These are phyloP conservation scores for Acacia crassicarpa DNA, from an alignment of 306 rosid species.

Conservation along the genomic window DNA sequence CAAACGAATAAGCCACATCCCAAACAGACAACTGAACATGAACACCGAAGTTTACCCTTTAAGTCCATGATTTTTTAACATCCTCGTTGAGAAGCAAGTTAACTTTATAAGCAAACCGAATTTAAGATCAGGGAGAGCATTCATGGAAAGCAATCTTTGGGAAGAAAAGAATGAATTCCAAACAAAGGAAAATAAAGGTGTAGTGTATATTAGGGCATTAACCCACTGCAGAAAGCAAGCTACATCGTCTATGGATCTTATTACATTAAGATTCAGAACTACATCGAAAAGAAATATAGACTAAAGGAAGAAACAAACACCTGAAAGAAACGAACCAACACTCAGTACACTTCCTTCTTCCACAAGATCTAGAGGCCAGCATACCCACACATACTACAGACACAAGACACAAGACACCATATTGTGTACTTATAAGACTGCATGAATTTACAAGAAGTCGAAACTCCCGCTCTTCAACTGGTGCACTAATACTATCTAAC, in stretches of 20 bases:
- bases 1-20: neutral
- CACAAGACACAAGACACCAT: neutral
- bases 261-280: conserved; percentile 24
- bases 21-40: neutral
- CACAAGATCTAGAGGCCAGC: neutral
- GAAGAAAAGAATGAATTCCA: neutral
- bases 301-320: neutral
- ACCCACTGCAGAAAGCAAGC: neutral
- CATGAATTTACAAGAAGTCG: conserved; percentile 10
- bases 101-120: neutral
- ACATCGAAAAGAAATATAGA: conserved; percentile 1
- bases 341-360: neutral
- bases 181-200: neutral
- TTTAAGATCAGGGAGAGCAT: neutral
- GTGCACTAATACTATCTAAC: conserved; percentile 12
- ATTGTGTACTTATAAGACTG: neutral
- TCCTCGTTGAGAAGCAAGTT: neutral
- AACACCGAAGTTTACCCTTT: neutral
- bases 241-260: neutral
- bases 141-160: neutral
- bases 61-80: neutral
- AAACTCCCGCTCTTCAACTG: neutral
- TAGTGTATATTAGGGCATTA: neutral
- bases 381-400: neutral
- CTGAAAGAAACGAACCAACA: neutral